A percentile compares a stretch with the other conserved stretches of the same genome.
phyloP scores from a whole-genome alignment of 2,329 filamentous ascomycete genomes.

The Ceratocystis harringtonii region DNA sequence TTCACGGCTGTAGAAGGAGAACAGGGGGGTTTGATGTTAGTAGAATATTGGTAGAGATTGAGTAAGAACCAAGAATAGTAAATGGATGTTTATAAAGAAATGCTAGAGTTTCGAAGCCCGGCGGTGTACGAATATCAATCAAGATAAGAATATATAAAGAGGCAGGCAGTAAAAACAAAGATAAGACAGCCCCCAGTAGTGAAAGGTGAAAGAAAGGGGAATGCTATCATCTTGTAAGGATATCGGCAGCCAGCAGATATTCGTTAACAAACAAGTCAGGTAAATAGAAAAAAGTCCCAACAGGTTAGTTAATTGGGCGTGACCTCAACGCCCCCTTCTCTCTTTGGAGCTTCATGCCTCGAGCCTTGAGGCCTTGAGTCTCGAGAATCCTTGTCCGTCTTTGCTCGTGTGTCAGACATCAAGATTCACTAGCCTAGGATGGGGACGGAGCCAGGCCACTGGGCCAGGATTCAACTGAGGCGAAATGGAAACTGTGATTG shows the following conservation, averaged over 20 bases:
- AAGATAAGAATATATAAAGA: background rate
- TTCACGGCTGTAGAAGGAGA: conserved; percentile 29
- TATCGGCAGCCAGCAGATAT: background rate
- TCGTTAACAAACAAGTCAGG: background rate
- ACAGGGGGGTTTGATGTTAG: background rate
- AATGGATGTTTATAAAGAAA: background rate
- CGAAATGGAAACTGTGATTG: background rate
- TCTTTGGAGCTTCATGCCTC: background rate
- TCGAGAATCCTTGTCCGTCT: background rate
- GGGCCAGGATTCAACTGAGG: background rate
- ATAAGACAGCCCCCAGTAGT: background rate
- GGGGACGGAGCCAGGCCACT: background rate
- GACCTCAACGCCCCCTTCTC: background rate
- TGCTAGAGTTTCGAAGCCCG: background rate
- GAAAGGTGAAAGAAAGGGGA: background rate
- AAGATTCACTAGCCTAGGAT: background rate
- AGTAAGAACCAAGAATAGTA: background rate
- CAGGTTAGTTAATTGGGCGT: background rate
- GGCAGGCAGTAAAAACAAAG: background rate
- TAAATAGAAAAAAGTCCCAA: background rate
- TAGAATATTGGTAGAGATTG: background rate
- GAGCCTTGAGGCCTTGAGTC: background rate
- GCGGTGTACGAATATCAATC: background rate
- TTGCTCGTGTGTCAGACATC: background rate
- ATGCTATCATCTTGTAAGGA: background rate